Evolutionary conservation across 2,329 filamentous ascomycete species (phyloP).

Genomic region (Nigrospora osmanthi): DNA sequence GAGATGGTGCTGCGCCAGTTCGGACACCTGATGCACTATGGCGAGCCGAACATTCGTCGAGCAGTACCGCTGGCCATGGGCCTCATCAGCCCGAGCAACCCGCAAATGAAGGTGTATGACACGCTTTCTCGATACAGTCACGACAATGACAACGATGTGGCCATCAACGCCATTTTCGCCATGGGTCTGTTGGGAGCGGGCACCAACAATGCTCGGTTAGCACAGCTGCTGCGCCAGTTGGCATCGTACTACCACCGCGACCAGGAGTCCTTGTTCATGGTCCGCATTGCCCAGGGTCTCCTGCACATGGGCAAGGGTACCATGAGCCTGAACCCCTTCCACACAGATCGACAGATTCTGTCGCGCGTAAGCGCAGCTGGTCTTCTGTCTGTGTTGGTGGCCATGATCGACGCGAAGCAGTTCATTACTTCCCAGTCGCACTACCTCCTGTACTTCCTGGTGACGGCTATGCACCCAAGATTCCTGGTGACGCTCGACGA

Average conservation of each 20-base stretch:
- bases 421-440: constrained; percentile 64
- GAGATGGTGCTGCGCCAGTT: constrained; percentile 98
- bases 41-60: constrained; percentile 92
- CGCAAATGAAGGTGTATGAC: constrained; percentile 99
- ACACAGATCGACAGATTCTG: constrained; percentile 92
- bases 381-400: constrained; percentile 80
- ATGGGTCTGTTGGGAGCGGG: constrained; percentile 96
- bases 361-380: constrained; percentile 87
- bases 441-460: constrained; percentile 95
- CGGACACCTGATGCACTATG: constrained; percentile 98
- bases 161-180: constrained; percentile 96
- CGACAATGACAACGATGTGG: constrained; percentile 97
- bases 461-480: constrained; percentile 91
- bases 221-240: constrained; percentile 86
- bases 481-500: constrained; percentile 97
- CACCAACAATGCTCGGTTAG: constrained; percentile 95
- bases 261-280: constrained; percentile 96
- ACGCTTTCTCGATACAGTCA: constrained; percentile 95
- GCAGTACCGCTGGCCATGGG: constrained; percentile 96
- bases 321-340: constrained; percentile 94
- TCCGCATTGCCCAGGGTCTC: constrained; percentile 93
- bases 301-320: constrained; percentile 99
- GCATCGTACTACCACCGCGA: constrained; percentile 98
- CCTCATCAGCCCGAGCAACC: constrained; percentile 92
- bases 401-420: constrained; percentile 91